A percentile compares a stretch with the other conserved stretches of the same genome.
Conservation (phyloP, 345 rosid genomes). For the Murraya koenigii region DNA sequence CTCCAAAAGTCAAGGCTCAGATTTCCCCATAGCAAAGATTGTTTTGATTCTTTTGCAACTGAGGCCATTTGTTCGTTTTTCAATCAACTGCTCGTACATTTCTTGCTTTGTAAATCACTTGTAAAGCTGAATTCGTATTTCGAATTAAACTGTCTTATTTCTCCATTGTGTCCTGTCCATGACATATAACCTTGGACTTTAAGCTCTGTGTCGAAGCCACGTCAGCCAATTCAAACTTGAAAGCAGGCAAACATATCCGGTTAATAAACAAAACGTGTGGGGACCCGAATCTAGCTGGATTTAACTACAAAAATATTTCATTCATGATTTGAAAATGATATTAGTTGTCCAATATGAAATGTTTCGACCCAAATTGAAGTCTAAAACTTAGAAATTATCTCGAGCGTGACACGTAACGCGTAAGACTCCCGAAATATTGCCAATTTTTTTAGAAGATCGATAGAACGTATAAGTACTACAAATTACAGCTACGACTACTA, state of each 20-base stretch:
- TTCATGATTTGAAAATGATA: not conserved
- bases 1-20: constrained; percentile 4
- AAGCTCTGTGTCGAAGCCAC: not conserved
- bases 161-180: not conserved
- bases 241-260: not conserved
- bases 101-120: constrained; percentile 20
- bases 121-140: not conserved
- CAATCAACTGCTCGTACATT: constrained; percentile 18
- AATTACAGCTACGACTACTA: not conserved
- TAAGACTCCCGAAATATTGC: not conserved
- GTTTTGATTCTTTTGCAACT: constrained; percentile 27
- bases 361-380: not conserved
- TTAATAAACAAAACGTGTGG: not conserved
- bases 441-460: not conserved
- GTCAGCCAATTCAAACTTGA: not conserved
- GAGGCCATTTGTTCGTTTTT: constrained; percentile 33
- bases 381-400: not conserved
- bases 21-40: constrained; percentile 17
- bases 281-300: not conserved
- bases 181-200: not conserved
- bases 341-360: not conserved
- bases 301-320: not conserved
- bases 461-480: not conserved
- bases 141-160: not conserved
- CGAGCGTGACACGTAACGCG: not conserved